Evolutionary conservation across 2,329 filamentous ascomycete species (phyloP).

Genomic region (Microcyclosporella mali): DNA sequence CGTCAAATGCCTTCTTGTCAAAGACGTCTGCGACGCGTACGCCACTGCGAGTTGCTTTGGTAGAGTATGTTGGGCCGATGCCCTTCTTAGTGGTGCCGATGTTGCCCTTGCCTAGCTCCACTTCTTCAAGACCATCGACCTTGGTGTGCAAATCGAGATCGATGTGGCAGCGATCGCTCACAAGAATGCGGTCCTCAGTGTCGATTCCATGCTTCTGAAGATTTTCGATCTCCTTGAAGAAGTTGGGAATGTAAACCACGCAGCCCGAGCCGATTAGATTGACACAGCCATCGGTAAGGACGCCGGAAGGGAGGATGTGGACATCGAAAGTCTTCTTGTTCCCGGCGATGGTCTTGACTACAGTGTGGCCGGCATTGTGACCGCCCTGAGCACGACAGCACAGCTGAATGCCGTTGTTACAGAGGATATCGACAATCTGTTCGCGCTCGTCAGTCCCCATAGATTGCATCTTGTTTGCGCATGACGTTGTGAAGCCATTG

Average conservation of each 20-base stretch:
- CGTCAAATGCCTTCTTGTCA: slow-evolving; percentile 59
- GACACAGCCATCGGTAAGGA: slow-evolving; percentile 63
- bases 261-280: slow-evolving; percentile 65
- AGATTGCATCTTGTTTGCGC: too few species aligned
- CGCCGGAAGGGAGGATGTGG: slow-evolving; percentile 60
- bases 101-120: slow-evolving; percentile 45
- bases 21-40: slow-evolving; percentile 64
- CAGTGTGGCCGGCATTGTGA: slow-evolving; percentile 53
- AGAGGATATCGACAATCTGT: slow-evolving; percentile 44
- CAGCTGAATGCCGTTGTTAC: slow-evolving; percentile 44
- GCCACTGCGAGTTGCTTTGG: slow-evolving; percentile 60
- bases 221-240: slow-evolving; percentile 59
- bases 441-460: too few species aligned
- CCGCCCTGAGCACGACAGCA: slow-evolving; percentile 56
- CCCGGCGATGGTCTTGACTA: slow-evolving; percentile 36
- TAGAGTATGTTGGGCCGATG: slow-evolving; percentile 54
- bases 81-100: slow-evolving; percentile 48
- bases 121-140: slow-evolving; percentile 61
- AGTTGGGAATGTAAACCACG: slow-evolving; percentile 61
- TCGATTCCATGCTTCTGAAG: slow-evolving; percentile 57
- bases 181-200: slow-evolving; percentile 54
- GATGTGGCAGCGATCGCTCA: slow-evolving; percentile 59
- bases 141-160: slow-evolving; percentile 60
- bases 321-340: slow-evolving; percentile 45
- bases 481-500: too few species aligned